Conservation (phyloP, 2,329 filamentous ascomycete genomes). For the Decorospora gaudefroyi region DNA sequence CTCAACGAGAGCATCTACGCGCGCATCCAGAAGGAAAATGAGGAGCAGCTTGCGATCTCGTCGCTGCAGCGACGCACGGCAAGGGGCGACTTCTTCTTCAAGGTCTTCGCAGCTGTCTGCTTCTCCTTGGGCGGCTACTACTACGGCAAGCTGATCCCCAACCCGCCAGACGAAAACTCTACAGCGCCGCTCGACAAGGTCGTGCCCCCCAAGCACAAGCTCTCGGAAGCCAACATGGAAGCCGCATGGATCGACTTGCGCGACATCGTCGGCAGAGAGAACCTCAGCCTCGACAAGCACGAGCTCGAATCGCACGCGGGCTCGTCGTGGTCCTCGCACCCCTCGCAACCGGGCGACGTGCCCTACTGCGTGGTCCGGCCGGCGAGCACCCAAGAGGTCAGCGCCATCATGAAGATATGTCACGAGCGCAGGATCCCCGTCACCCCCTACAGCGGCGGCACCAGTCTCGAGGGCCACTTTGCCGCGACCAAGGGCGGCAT, state of each 20-base stretch:
- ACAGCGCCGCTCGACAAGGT: constrained; percentile 59
- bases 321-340: constrained; percentile 66
- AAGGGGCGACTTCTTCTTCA: constrained; percentile 47
- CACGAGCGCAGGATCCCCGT: constrained; percentile 80
- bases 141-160: constrained; percentile 57
- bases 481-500: constrained; percentile 80
- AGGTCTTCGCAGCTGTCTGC: no score
- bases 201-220: constrained; percentile 59
- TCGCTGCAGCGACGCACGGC: constrained; percentile 33
- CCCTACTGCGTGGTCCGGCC: constrained; percentile 74
- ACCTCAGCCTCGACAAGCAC: constrained; percentile 61
- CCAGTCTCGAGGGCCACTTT: constrained; percentile 87
- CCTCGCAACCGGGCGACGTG: constrained; percentile 48
- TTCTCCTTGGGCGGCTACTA: no score
- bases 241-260: constrained; percentile 68
- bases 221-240: constrained; percentile 61
- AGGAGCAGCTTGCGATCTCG: constrained; percentile 55
- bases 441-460: constrained; percentile 84
- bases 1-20: constrained; percentile 65
- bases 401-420: constrained; percentile 86
- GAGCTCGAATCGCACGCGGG: constrained; percentile 63
- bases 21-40: constrained; percentile 62
- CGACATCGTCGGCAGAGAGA: constrained; percentile 64
- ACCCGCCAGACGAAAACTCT: constrained; percentile 56
- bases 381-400: constrained; percentile 77